Evolutionary conservation across 139 green algal species (phyloP), one percentile per base, ranked within the genome.

Genomic region (Chlorella sorokiniana): DNA sequence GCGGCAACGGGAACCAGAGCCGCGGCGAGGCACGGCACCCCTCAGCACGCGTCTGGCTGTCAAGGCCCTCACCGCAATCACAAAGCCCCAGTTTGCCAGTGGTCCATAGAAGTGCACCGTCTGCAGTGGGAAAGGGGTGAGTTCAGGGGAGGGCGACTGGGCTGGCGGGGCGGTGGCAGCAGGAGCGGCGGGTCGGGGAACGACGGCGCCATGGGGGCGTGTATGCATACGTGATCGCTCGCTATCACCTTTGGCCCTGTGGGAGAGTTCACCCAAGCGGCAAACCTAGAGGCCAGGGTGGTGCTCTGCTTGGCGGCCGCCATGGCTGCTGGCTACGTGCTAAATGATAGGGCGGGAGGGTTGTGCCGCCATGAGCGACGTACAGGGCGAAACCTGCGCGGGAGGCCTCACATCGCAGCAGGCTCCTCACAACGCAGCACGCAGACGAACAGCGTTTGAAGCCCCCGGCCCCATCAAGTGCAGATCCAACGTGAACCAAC

Each of bases 11-110:
- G 18, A 3, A 63, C n/a, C n/a, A n/a, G n/a, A 69, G n/a, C 31
- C 63, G n/a, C 31, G n/a, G 31, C 8, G 5, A 11, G 31, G 63
- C 63, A 22, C 9, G 31, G 31, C 63, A 42, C 18, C 18, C 31
- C 11, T 5, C 25, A 16, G 38, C 38, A 40, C 11, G 10, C 67
- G 37, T 22, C 23, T 35, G 38, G n/a, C 45, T 45, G 23, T 4
- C 10, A 20, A 42, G 8, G 33, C 56, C 80, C 84, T 71, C 78
- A 94, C 92, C 83, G 93, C 93, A 40, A 91, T 31, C 3, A 96
- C 92, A 74, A 96, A 96, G 40, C 92, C 93, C 93, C 92, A 95
- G 82, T 96, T 96, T 20, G 91, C 91, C 11, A 95, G 78, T 10
- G 92, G 92, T 5, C 92, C 90, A 88, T 88, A 85, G 14, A 81